Percentiles rank a stretch among this genome's conserved stretches.
These are phyloP conservation scores for Didymella exigua DNA, from an alignment of 2,329 filamentous ascomycete species.

Conservation along the genomic window DNA sequence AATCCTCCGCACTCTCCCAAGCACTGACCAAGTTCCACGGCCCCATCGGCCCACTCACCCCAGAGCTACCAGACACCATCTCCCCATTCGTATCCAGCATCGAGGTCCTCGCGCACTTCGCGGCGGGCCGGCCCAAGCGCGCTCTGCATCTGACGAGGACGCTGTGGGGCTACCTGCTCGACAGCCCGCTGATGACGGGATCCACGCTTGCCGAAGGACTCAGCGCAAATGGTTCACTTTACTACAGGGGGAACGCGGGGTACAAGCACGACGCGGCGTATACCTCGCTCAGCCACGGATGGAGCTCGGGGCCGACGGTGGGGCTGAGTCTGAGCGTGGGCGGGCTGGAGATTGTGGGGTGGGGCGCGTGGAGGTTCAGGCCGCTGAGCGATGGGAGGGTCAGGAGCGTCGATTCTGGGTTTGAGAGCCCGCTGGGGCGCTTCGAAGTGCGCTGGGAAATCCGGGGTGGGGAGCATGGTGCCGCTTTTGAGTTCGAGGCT, in stretches of 20 bases:
- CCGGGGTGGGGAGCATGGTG: too few species aligned
- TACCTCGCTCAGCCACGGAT: slow-evolving; percentile 46
- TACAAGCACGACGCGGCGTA: slow-evolving; percentile 44
- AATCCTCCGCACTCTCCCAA: slow-evolving; percentile 8
- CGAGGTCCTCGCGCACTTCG: slow-evolving; percentile 46
- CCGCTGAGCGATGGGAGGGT: slow-evolving; percentile 25
- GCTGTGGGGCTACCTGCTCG: slow-evolving; percentile 40
- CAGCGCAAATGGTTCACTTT: slow-evolving; percentile 45
- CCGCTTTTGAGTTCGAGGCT: not conserved
- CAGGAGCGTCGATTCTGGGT: slow-evolving; percentile 24
- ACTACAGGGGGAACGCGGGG: slow-evolving; percentile 41
- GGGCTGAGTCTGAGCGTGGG: slow-evolving; percentile 19
- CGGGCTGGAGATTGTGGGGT: slow-evolving; percentile 21
- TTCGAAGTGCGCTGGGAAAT: slow-evolving; percentile 18
- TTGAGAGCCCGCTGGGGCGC: slow-evolving; percentile 19
- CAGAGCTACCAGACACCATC: slow-evolving; percentile 47
- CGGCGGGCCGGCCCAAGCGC: slow-evolving; percentile 21
- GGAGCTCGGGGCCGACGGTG: slow-evolving; percentile 37
- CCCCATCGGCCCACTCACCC: slow-evolving; percentile 37
- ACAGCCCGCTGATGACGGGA: slow-evolving; percentile 43
- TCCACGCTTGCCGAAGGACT: slow-evolving; percentile 48
- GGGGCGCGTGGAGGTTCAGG: slow-evolving; percentile 32
- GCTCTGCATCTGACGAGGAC: slow-evolving; percentile 40
- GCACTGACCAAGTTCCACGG: not conserved
- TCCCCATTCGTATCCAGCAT: slow-evolving; percentile 45